These are phyloP conservation scores for Hansenula anomala DNA, from an alignment of 1,139 yeast genomes.

Conservation along the genomic window DNA sequence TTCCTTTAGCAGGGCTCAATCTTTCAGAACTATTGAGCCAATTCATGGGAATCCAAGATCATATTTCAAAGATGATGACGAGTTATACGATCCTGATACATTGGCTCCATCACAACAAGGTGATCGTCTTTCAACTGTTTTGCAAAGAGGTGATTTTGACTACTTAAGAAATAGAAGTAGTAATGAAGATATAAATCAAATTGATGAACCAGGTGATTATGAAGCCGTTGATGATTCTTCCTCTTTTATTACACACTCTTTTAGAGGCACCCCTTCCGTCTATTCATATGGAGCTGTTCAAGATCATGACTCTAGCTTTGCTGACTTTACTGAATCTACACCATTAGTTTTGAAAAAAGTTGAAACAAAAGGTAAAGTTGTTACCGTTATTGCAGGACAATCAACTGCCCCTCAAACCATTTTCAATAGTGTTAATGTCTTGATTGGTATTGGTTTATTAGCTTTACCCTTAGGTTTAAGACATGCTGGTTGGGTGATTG, in stretches of 20 bases:
- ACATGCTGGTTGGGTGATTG: slow-evolving; percentile 70
- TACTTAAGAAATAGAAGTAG: slow-evolving; percentile 22
- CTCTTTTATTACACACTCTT: slow-evolving; percentile 5
- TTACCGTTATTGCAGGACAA: slow-evolving; percentile 74
- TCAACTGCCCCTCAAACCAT: slow-evolving; percentile 78
- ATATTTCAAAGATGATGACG: slow-evolving; percentile 51
- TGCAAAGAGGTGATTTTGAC: slow-evolving; percentile 24
- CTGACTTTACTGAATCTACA: slow-evolving; percentile 36
- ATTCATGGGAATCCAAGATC: slow-evolving; percentile 40
- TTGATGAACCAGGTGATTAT: slow-evolving; percentile 24
- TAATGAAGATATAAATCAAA: slow-evolving; percentile 22
- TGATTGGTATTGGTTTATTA: slow-evolving; percentile 73
- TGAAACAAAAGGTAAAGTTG: slow-evolving; percentile 73
- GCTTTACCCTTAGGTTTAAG: slow-evolving; percentile 70
- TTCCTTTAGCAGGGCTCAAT: slow-evolving; percentile 73
- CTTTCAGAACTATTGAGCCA: slow-evolving; percentile 53
- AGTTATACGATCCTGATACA: slow-evolving; percentile 67
- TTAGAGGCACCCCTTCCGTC: slow-evolving; percentile 13
- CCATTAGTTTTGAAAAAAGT: slow-evolving; percentile 58
- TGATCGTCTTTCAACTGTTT: slow-evolving; percentile 55
- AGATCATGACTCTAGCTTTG: slow-evolving; percentile 19
- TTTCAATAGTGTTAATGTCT: slow-evolving; percentile 71
- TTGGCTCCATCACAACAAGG: slow-evolving; percentile 64
- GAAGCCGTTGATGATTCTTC: slow-evolving; percentile 31
- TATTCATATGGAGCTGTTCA: slow-evolving; percentile 22